phyloP scores from a whole-genome alignment of 495 filamentous ascomycete species.

The Penicillium antarcticum region DNA sequence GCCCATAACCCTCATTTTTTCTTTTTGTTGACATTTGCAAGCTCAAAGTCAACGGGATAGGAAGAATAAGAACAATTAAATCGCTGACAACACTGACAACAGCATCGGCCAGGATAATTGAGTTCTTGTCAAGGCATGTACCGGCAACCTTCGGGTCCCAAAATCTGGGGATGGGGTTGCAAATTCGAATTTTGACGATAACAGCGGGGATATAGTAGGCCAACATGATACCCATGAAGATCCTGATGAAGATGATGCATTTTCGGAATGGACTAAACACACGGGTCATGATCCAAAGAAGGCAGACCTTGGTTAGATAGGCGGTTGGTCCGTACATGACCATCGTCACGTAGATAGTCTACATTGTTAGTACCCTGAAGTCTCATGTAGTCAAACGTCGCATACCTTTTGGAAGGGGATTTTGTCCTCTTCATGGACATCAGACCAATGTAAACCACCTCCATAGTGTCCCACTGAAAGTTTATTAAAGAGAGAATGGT shows the following conservation, averaged over 20 bases:
- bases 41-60: conserved; percentile 28
- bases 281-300: conserved; percentile 38
- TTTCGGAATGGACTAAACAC: conserved; percentile 35
- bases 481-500: background rate
- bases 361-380: background rate
- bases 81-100: conserved; percentile 38
- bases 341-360: conserved; percentile 30
- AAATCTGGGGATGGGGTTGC: conserved; percentile 33
- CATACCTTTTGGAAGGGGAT: conserved; percentile 23
- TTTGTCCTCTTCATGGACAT: conserved; percentile 13
- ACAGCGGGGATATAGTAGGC: conserved; percentile 38
- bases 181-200: conserved; percentile 38
- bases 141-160: conserved; percentile 21
- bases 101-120: conserved; percentile 37
- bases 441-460: conserved; percentile 20
- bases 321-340: conserved; percentile 42
- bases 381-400: background rate
- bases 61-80: conserved; percentile 32
- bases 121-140: conserved; percentile 31
- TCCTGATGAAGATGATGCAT: conserved; percentile 31
- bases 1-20: conserved; percentile 32
- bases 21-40: conserved; percentile 32
- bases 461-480: conserved; percentile 24
- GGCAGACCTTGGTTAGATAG: conserved; percentile 37
- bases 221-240: conserved; percentile 36